Base-by-base conservation (phyloP, 257 asterid genomes). In the Capsicum baccatum region DNA sequence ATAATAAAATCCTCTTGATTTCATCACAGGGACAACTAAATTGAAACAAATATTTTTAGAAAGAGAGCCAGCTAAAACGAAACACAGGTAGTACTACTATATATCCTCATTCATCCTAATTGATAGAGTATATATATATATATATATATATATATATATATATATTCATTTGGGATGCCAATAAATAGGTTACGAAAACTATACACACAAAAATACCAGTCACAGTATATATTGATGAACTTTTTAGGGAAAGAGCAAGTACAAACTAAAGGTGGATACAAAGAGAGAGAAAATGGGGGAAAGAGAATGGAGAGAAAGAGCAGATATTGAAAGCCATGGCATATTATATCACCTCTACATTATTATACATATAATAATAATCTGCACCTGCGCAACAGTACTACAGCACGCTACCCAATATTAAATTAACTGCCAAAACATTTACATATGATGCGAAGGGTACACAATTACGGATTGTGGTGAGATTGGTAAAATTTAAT, bases 231-330 rank as follows among this genome's bases (percentile, higher is more conserved):
- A 0, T 60, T 68, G 54, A 68, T 76, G 81, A 76, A 52, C 26
- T 52, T 50, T 76, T 52, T 76, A 76, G 81, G 81, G 42, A 76
- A 76, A 76, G 26, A 76, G 39, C 81, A 76, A 76, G 81, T 52
- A 76, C 21, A n/a, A 71, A 47, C 6, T 35, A 67, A 70, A 70
- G 79, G 56, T 70, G 0, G 15, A 6, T 26, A 26, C 33, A 26
- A 26, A 26, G 33, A 26, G 33, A 26, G 33, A 26, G 33, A 26
- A 26, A 26, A 26, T 26, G 48, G 6, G 12, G 13, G 62, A 21
- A 13, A 74, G 33, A 47, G 79, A 71, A 71, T 44, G 58, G 59
- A 21, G 47, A 52, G 63, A 74, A 73, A 48, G 80, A 73, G 37
- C 56, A 37, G 57, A 48, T 10, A 73, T 73, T 73, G 81, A 74